Evolutionary conservation across 805 yeast genomes (phyloP).

Genomic region (Saccharomycopsis schoenii): DNA sequence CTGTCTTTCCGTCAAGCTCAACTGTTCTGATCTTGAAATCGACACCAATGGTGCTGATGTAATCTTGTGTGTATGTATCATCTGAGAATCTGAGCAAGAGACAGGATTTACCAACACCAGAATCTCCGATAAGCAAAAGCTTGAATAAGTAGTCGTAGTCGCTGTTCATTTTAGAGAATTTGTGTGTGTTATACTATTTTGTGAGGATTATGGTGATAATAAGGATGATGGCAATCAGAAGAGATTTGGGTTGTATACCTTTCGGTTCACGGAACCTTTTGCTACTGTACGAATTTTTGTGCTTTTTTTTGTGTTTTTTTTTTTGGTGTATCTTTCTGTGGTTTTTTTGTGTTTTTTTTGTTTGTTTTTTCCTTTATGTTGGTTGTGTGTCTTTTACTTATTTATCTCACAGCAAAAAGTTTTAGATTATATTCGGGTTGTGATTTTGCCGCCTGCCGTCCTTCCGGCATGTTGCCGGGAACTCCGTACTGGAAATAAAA

Average conservation of each 20-base stretch:
- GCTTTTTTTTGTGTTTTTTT: neutral
- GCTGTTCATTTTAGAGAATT: constrained; percentile 48
- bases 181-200: neutral
- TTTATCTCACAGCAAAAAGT: neutral
- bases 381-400: neutral
- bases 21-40: constrained; percentile 96
- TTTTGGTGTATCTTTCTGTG: neutral
- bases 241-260: neutral
- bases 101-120: constrained; percentile 98
- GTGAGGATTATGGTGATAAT: neutral
- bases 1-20: constrained; percentile 84
- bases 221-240: neutral
- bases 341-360: neutral
- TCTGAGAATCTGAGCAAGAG: constrained; percentile 91
- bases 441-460: no score
- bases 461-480: neutral
- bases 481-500: neutral
- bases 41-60: constrained; percentile 95
- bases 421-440: neutral
- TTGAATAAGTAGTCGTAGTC: constrained; percentile 98
- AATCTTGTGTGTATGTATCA: constrained; percentile 93
- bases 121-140: constrained; percentile 90
- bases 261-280: neutral
- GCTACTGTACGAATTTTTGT: neutral
- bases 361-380: neutral